phyloP scores from a whole-genome alignment of 2,329 filamentous ascomycete species.

The Aspergillus persii region DNA sequence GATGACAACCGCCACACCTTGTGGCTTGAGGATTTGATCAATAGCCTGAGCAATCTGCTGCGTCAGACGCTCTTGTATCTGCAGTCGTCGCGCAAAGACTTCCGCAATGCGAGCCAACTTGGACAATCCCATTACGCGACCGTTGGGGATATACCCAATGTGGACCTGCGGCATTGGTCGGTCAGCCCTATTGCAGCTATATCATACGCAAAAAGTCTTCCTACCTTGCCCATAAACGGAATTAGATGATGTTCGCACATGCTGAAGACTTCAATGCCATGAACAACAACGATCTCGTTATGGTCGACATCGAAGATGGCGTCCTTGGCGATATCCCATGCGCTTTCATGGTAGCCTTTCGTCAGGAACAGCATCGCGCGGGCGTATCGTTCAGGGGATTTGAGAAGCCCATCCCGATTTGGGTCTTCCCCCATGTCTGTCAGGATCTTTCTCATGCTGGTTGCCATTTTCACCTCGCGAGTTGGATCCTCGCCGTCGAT shows the following conservation, averaged over 20 bases:
- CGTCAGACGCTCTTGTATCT: slow-evolving; percentile 90
- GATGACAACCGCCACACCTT: slow-evolving; percentile 92
- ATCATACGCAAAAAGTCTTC: background rate
- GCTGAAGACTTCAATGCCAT: slow-evolving; percentile 88
- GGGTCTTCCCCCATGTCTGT: slow-evolving; percentile 63
- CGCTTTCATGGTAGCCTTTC: slow-evolving; percentile 87
- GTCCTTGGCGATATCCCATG: slow-evolving; percentile 80
- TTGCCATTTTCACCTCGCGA: background rate
- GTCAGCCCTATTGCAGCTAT: no score
- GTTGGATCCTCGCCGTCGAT: background rate
- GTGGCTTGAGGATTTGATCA: slow-evolving; percentile 82
- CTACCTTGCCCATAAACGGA: slow-evolving; percentile 85
- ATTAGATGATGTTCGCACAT: slow-evolving; percentile 94
- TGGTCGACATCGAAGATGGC: slow-evolving; percentile 92
- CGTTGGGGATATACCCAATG: slow-evolving; percentile 88
- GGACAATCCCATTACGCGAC: slow-evolving; percentile 84
- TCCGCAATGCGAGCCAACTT: slow-evolving; percentile 91
- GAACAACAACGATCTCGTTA: slow-evolving; percentile 91
- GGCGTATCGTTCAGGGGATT: slow-evolving; percentile 76
- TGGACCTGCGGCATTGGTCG: slow-evolving; percentile 66
- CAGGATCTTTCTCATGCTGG: slow-evolving; percentile 36
- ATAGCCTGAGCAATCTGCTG: slow-evolving; percentile 92
- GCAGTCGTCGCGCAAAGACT: slow-evolving; percentile 84
- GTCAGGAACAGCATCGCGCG: slow-evolving; percentile 91
- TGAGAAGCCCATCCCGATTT: slow-evolving; percentile 56